Conservation (phyloP, 768 basidiomycete genomes). For the Kwoniella bestiolae region DNA sequence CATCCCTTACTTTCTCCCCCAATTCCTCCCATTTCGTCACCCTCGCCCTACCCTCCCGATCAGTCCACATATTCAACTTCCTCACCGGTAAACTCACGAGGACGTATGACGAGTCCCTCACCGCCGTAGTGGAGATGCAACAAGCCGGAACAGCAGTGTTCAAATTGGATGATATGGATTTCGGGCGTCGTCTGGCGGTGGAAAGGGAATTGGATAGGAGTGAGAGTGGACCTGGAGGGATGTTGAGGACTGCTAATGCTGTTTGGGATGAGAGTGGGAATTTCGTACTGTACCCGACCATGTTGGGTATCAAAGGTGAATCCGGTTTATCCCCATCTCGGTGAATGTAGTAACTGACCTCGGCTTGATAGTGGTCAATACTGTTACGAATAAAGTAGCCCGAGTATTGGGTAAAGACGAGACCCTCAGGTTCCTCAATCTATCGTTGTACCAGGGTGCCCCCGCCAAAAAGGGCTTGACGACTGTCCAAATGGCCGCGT, state of each 20-base stretch:
- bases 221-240: conserved; percentile 63
- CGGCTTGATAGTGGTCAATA: conserved; percentile 78
- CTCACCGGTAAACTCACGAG: conserved; percentile 84
- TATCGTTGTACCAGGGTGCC: conserved; percentile 89
- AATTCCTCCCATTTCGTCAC: conserved; percentile 87
- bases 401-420: conserved; percentile 92
- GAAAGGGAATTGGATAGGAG: conserved; percentile 81
- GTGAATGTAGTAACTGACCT: neutral
- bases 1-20: conserved; percentile 88
- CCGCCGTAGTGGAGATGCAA: conserved; percentile 97
- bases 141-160: conserved; percentile 93
- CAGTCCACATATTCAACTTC: conserved; percentile 92
- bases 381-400: conserved; percentile 87
- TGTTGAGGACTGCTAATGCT: conserved; percentile 71
- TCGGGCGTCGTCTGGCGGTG: conserved; percentile 89
- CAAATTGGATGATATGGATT: conserved; percentile 98
- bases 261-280: conserved; percentile 99
- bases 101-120: conserved; percentile 91
- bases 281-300: conserved; percentile 88
- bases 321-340: neutral
- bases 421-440: conserved; percentile 82
- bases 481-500: conserved; percentile 94
- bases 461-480: conserved; percentile 83
- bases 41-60: conserved; percentile 85
- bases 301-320: conserved; percentile 92